Percentiles rank a stretch among this genome's conserved stretches.
These are phyloP conservation scores for Monosporascus sp. DNA, from an alignment of 2,329 filamentous ascomycete genomes.

Conservation along the genomic window DNA sequence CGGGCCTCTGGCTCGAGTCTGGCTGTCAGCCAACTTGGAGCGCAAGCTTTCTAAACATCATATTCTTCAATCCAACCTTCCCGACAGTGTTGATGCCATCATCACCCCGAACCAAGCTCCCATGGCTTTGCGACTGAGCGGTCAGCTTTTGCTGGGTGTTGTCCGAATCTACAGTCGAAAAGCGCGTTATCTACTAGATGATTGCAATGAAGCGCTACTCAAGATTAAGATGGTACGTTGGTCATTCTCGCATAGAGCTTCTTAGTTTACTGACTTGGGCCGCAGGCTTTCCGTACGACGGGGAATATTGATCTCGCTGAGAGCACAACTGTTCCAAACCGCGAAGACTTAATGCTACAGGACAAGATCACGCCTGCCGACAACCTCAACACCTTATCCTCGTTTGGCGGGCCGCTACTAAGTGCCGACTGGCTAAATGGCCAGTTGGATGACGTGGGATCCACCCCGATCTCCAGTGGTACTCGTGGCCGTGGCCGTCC, in stretches of 20 bases:
- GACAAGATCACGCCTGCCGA: constrained; percentile 93
- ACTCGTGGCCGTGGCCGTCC: constrained; percentile 38
- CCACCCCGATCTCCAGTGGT: constrained; percentile 50
- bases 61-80: constrained; percentile 89
- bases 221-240: constrained; percentile 89
- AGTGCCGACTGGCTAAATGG: constrained; percentile 82
- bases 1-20: constrained; percentile 93
- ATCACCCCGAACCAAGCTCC: constrained; percentile 89
- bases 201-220: constrained; percentile 94
- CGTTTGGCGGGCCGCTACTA: constrained; percentile 56
- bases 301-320: constrained; percentile 94
- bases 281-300: constrained; percentile 82
- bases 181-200: constrained; percentile 90
- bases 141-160: constrained; percentile 89
- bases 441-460: constrained; percentile 59
- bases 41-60: constrained; percentile 97
- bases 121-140: constrained; percentile 88
- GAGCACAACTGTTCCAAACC: constrained; percentile 72
- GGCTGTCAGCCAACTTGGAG: constrained; percentile 96
- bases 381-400: constrained; percentile 57
- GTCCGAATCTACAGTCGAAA: constrained; percentile 97
- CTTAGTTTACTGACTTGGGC: constrained; percentile 25
- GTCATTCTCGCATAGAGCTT: neutral
- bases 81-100: constrained; percentile 91
- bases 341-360: constrained; percentile 80